These are phyloP conservation scores for Fusarium papillatum DNA, from an alignment of 2,329 filamentous ascomycete genomes.

Conservation along the genomic window DNA sequence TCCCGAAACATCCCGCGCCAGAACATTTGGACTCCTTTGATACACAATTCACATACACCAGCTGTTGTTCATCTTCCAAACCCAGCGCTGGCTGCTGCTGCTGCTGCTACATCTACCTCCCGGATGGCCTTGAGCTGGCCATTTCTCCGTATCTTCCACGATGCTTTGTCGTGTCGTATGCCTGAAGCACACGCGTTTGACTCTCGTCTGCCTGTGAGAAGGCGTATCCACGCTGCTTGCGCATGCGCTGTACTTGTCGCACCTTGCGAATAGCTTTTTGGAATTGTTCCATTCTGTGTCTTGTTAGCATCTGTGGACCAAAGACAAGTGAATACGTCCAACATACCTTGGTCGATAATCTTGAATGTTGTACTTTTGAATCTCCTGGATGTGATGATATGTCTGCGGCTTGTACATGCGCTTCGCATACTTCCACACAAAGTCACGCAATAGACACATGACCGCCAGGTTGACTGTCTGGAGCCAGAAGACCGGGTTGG, in stretches of 20 bases:
- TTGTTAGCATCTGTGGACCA: slow-evolving; percentile 16
- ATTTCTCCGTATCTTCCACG: slow-evolving; percentile 97
- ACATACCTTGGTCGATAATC: slow-evolving; percentile 94
- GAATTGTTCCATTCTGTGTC: slow-evolving; percentile 94
- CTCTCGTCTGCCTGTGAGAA: slow-evolving; percentile 98
- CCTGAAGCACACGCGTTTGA: slow-evolving; percentile 94
- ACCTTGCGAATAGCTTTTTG: slow-evolving; percentile 99
- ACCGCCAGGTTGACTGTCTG: slow-evolving; percentile 86
- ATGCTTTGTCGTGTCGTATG: slow-evolving; percentile 95
- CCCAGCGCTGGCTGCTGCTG: neutral
- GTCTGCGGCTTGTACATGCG: slow-evolving; percentile 97
- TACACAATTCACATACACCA: neutral
- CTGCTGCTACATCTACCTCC: slow-evolving; percentile 38
- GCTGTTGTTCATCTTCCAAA: neutral
- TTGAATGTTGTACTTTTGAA: slow-evolving; percentile 99
- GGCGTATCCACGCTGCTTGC: slow-evolving; percentile 98
- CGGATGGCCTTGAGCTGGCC: slow-evolving; percentile 65
- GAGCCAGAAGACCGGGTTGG: slow-evolving; percentile 89
- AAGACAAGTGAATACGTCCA: neutral
- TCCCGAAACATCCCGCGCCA: slow-evolving; percentile 35
- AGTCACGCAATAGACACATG: slow-evolving; percentile 88
- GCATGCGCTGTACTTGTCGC: slow-evolving; percentile 97
- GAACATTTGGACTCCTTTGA: slow-evolving; percentile 5
- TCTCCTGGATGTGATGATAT: slow-evolving; percentile 99
- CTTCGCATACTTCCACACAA: slow-evolving; percentile 97